These are phyloP conservation scores for Kodamaea arcana DNA, from an alignment of 1,139 yeast species.

Conservation along the genomic window DNA sequence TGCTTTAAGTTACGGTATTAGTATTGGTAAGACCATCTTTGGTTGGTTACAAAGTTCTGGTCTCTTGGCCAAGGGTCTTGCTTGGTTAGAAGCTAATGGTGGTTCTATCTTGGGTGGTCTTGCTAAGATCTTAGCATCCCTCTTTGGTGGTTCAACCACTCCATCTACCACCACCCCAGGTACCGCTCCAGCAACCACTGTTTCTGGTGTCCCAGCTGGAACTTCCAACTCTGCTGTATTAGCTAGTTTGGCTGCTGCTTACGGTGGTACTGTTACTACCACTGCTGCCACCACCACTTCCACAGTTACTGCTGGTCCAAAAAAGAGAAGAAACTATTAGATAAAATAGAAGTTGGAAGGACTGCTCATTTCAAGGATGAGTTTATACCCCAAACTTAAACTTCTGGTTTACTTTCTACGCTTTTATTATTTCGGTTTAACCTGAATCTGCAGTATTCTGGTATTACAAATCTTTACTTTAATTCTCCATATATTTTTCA, in stretches of 20 bases:
- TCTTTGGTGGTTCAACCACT: conserved; percentile 9
- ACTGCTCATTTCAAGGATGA: conserved; percentile 8
- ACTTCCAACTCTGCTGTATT: conserved; percentile 7
- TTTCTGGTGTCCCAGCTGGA: conserved; percentile 7
- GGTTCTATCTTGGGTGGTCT: conserved; percentile 28
- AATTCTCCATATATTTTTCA: background rate
- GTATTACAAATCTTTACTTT: background rate
- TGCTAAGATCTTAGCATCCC: conserved; percentile 21
- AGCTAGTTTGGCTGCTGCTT: conserved; percentile 10
- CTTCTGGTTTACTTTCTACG: background rate
- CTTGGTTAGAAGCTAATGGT: conserved; percentile 29
- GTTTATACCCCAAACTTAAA: too few species aligned
- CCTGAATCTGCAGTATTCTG: background rate
- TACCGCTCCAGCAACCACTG: conserved; percentile 17
- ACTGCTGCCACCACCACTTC: conserved; percentile 8
- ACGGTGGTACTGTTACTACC: conserved; percentile 9
- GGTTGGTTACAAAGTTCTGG: conserved; percentile 40
- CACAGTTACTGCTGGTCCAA: conserved; percentile 11
- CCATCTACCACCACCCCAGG: conserved; percentile 13
- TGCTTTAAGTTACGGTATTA: conserved; percentile 33
- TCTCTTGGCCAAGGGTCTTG: conserved; percentile 28
- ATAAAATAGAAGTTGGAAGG: background rate
- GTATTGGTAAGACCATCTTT: conserved; percentile 33
- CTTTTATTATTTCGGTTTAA: background rate
- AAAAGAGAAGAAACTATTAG: conserved; percentile 19